Conservation (phyloP, 495 filamentous ascomycete species). For the Xylaria grammica region DNA sequence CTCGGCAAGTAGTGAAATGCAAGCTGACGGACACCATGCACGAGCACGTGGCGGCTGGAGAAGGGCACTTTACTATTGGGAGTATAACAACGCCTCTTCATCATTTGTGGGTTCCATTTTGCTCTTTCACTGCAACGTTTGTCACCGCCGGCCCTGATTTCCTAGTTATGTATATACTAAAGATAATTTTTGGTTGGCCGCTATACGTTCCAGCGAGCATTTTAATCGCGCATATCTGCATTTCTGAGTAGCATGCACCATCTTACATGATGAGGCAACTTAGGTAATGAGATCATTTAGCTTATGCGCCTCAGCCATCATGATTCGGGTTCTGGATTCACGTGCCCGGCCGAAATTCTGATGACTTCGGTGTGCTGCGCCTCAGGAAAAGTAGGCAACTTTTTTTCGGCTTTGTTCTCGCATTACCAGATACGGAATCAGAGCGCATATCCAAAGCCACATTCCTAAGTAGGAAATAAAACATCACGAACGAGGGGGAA, state of each 20-base stretch:
- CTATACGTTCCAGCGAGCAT: background rate
- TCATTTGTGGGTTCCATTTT: background rate
- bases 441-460: background rate
- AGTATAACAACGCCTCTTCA: background rate
- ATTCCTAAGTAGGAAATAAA: no score
- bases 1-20: background rate
- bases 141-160: no score
- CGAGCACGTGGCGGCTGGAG: no score
- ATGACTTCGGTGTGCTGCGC: slow-evolving; percentile 10
- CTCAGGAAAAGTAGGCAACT: background rate
- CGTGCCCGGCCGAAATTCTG: background rate
- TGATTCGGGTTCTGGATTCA: background rate
- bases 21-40: background rate
- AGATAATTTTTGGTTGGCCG: no score
- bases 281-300: background rate
- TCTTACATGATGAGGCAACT: background rate
- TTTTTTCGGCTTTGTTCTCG: background rate
- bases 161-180: background rate
- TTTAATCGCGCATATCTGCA: no score
- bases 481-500: no score
- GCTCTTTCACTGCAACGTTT: background rate
- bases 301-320: background rate
- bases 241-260: background rate
- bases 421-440: background rate
- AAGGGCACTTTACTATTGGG: background rate